A percentile compares a stretch with the other conserved stretches of the same genome.
phyloP scores from a whole-genome alignment of 2,329 filamentous ascomycete species.

The Dactylellina sp. region DNA sequence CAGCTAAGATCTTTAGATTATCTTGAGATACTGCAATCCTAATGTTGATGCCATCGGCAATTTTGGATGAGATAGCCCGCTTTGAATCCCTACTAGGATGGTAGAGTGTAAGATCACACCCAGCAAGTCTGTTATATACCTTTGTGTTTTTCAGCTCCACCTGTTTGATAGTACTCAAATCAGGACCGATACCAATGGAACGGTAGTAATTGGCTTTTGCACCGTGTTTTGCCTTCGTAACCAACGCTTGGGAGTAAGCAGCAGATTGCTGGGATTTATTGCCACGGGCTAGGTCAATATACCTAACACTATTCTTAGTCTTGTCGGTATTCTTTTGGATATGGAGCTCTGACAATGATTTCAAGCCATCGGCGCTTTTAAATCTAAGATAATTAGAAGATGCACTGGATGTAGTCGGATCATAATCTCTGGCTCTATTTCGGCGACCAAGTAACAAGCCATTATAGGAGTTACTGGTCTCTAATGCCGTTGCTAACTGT shows the following conservation, averaged over 20 bases:
- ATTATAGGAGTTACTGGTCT: not conserved
- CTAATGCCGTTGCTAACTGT: not conserved
- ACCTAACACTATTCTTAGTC: too few species aligned
- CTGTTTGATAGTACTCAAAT: slow-evolving; percentile 3
- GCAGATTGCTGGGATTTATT: not conserved
- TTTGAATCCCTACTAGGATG: slow-evolving; percentile 13
- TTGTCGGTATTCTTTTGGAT: not conserved
- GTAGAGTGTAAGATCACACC: slow-evolving; percentile 23
- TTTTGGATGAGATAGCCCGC: not conserved
- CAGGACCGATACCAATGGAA: slow-evolving; percentile 8
- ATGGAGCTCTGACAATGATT: not conserved
- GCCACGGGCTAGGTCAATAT: too few species aligned
- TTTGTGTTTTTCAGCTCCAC: slow-evolving; percentile 18
- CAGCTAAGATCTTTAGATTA: slow-evolving; percentile 23
- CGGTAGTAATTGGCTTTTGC: slow-evolving; percentile 23
- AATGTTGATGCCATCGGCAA: slow-evolving; percentile 19
- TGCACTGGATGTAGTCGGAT: not conserved
- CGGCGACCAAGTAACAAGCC: not conserved
- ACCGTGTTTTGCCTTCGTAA: slow-evolving; percentile 14
- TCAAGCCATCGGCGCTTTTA: not conserved
- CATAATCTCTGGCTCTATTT: not conserved
- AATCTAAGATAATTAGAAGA: slow-evolving; percentile 6
- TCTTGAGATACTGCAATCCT: slow-evolving; percentile 22
- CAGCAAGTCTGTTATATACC: slow-evolving; percentile 29
- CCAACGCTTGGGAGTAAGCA: not conserved